Conservation (phyloP, 2,329 filamentous ascomycete species). For the Pseudogymnoascus sp. region DNA sequence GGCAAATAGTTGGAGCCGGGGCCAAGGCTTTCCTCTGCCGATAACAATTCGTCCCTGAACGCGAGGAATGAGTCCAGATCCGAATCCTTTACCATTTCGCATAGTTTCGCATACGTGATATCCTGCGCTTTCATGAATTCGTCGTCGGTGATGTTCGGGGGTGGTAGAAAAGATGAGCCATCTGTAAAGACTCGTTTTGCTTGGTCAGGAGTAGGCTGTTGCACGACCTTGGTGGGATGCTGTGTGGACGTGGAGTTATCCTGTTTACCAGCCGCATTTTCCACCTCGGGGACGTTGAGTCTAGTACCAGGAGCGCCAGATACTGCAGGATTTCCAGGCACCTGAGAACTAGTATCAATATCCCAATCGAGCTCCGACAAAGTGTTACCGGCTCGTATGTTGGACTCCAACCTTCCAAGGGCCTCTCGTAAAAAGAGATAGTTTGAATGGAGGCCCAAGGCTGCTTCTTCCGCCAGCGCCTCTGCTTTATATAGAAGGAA, state of each 20-base stretch:
- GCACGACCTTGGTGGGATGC: not conserved
- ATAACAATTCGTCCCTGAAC: not conserved
- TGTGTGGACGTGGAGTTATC: not conserved
- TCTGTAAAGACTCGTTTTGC: not conserved
- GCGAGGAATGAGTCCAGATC: not conserved
- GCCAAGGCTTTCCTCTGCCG: not conserved
- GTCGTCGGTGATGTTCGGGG: not conserved
- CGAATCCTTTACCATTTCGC: not conserved
- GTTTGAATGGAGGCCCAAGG: too few species aligned
- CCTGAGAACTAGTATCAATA: too few species aligned
- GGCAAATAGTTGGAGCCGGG: not conserved
- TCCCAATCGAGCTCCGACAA: too few species aligned
- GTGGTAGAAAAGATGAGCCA: not conserved
- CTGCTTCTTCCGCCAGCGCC: too few species aligned
- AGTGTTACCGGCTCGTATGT: too few species aligned
- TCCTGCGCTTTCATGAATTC: not conserved
- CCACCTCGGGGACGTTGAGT: too few species aligned
- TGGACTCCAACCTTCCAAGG: too few species aligned
- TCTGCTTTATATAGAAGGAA: too few species aligned
- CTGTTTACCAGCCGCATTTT: too few species aligned
- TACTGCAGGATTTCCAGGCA: too few species aligned
- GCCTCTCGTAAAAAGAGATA: too few species aligned
- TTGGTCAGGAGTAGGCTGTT: not conserved
- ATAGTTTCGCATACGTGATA: not conserved
- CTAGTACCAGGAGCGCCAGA: too few species aligned